Evolutionary conservation across 2,329 filamentous ascomycete species (phyloP), one percentile per base, ranked within the genome.

Genomic region (Arthrinium phaeospermum): DNA sequence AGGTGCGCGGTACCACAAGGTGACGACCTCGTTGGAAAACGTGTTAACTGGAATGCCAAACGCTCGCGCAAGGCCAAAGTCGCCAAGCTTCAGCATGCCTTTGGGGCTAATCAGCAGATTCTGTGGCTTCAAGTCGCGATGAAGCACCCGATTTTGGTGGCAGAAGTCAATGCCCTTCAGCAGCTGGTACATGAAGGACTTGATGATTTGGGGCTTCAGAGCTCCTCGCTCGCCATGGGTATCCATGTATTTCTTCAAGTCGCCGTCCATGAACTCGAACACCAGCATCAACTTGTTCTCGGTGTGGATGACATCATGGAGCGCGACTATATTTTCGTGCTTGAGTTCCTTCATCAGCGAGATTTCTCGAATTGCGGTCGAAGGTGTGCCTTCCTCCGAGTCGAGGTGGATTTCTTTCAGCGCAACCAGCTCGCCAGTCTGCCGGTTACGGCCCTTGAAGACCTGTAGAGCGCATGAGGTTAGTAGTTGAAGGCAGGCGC

Each of bases 211-310:
- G 51, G 94, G 93, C 81, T 98, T 95, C 71, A 99, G 88, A 68
- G 95, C 94, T 74, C 96, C 96, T 70, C 95, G 90, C 78, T 98
- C 94, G 79, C 95, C 95, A 72, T 95, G 89, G 8, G 92, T 94
- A 82, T 99, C 96, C 96, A 99, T 99, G 84, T 98, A 98, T 81
- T 97, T 94, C 87, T 99, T 99, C 14, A 99, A 86, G 80, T 99
- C 96, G 81, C 95, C 95, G 84, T 99, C 96, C 96, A 99, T 98
- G 84, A 92, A 98, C 83, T 99, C 96, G 78, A 99, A 99, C 13
- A 99, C 96, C 53, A 99, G 91, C 96, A 99, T 99, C 72, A 99
- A 91, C 83, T 99, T 99, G 85, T 98, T 99, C 86, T 99, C 96
- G 72, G 96, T 99, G 84, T 99, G 96, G 79, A 99, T 98, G 72